A percentile compares a stretch with the other conserved stretches of the same genome.
Conservation (phyloP, 495 filamentous ascomycete species). For the Neurospora sp. region DNA sequence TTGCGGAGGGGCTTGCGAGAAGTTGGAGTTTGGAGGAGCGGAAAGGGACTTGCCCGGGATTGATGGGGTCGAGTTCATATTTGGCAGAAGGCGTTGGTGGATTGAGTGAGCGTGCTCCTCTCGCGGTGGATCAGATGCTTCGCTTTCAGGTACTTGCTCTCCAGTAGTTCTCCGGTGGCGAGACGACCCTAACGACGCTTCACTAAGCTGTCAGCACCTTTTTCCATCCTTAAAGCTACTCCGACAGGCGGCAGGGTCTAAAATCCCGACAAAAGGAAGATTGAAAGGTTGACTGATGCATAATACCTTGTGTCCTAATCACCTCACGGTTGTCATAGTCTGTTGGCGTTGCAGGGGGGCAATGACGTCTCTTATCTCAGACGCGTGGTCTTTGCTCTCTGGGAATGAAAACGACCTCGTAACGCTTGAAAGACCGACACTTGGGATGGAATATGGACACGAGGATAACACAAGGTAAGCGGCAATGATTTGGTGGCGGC, state of each 20-base stretch:
- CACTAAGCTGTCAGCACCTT: not conserved
- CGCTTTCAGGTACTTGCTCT: not conserved
- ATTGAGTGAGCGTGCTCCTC: conserved; percentile 4
- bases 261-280: not conserved
- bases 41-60: conserved; percentile 35
- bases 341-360: not conserved
- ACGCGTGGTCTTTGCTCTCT: not conserved
- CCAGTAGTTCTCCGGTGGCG: not conserved
- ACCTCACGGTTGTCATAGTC: not conserved
- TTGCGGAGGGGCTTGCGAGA: conserved; percentile 14
- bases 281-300: not conserved
- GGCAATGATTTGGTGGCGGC: not conserved
- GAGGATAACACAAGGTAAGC: not conserved
- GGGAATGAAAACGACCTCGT: not conserved
- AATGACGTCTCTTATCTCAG: not conserved
- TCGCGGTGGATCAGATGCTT: not conserved
- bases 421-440: not conserved
- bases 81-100: conserved; percentile 11
- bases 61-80: conserved; percentile 37
- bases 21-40: conserved; percentile 15
- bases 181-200: not conserved
- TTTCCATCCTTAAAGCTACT: not conserved
- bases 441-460: not conserved
- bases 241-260: not conserved
- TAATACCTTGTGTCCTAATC: not conserved